phyloP scores from a whole-genome alignment of 2,329 filamentous ascomycete genomes.

The Xylaria sp. region DNA sequence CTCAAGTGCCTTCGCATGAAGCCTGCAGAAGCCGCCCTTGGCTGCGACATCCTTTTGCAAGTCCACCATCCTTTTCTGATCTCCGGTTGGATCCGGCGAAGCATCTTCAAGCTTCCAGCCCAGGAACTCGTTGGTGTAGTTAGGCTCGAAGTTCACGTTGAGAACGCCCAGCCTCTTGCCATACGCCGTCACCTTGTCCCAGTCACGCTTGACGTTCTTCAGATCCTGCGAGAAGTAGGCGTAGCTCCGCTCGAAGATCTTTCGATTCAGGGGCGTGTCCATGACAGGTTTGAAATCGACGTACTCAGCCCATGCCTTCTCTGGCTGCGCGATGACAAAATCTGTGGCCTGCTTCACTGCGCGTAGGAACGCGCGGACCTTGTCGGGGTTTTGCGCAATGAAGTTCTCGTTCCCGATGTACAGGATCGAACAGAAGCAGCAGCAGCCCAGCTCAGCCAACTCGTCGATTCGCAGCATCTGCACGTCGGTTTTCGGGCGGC shows the following conservation, averaged over 20 bases:
- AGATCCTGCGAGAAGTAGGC: conserved; percentile 80
- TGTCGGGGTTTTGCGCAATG: conserved; percentile 71
- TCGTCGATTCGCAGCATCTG: conserved; percentile 86
- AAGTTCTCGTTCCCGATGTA: conserved; percentile 84
- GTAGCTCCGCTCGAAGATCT: conserved; percentile 83
- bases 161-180: conserved; percentile 78
- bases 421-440: conserved; percentile 85
- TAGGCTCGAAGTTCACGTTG: conserved; percentile 70
- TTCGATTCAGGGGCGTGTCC: conserved; percentile 74
- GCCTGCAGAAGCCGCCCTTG: conserved; percentile 69
- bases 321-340: conserved; percentile 72
- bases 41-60: conserved; percentile 74
- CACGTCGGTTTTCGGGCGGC: conserved; percentile 73
- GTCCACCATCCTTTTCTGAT: conserved; percentile 79
- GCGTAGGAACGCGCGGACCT: conserved; percentile 74
- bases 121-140: conserved; percentile 80
- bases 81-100: conserved; percentile 73
- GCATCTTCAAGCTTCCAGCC: conserved; percentile 73
- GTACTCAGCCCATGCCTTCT: conserved; percentile 74
- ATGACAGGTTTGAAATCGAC: conserved; percentile 78
- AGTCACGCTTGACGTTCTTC: conserved; percentile 80
- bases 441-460: conserved; percentile 81
- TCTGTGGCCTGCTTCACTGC: conserved; percentile 81
- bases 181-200: conserved; percentile 81
- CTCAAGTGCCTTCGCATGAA: conserved; percentile 17